Evolutionary conservation across 345 rosid genomes (phyloP).

Genomic region (Barbarea vulgaris): DNA sequence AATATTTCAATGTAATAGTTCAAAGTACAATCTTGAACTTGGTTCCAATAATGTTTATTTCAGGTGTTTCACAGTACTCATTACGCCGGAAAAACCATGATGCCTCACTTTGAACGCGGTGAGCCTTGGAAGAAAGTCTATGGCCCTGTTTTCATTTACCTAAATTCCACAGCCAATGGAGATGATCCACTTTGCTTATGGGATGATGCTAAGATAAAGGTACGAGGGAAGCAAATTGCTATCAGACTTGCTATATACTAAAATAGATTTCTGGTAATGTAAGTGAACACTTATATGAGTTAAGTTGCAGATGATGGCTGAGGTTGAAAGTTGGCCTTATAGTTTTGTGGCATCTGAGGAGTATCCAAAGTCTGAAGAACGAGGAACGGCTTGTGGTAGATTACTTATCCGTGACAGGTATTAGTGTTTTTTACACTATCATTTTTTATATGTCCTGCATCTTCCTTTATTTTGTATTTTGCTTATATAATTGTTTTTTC

Average conservation of each 20-base stretch:
- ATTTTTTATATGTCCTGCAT: neutral
- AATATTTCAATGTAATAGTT: neutral
- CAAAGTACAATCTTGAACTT: slow-evolving; percentile 8
- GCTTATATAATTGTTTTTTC: neutral
- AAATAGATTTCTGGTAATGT: neutral
- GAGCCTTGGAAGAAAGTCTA: slow-evolving; percentile 96
- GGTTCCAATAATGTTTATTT: neutral
- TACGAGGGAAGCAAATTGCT: slow-evolving; percentile 25
- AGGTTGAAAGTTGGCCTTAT: slow-evolving; percentile 93
- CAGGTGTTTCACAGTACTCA: slow-evolving; percentile 91
- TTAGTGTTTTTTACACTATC: neutral
- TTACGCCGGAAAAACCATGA: slow-evolving; percentile 75
- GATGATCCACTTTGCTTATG: slow-evolving; percentile 61
- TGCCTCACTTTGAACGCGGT: slow-evolving; percentile 53
- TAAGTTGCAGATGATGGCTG: slow-evolving; percentile 63
- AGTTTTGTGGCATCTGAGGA: slow-evolving; percentile 89
- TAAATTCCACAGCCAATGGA: slow-evolving; percentile 59
- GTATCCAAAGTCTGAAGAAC: slow-evolving; percentile 62
- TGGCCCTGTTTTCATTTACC: slow-evolving; percentile 88
- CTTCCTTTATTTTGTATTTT: slow-evolving; percentile 2
- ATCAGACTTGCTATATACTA: neutral
- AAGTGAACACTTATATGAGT: slow-evolving; percentile 18
- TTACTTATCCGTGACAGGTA: slow-evolving; percentile 73
- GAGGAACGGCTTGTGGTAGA: slow-evolving; percentile 71
- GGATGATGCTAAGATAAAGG: slow-evolving; percentile 94